Evolutionary conservation across 164 flowering plant species (phyloP).

Genomic region (Kalanchoe fedtschenkoi): DNA sequence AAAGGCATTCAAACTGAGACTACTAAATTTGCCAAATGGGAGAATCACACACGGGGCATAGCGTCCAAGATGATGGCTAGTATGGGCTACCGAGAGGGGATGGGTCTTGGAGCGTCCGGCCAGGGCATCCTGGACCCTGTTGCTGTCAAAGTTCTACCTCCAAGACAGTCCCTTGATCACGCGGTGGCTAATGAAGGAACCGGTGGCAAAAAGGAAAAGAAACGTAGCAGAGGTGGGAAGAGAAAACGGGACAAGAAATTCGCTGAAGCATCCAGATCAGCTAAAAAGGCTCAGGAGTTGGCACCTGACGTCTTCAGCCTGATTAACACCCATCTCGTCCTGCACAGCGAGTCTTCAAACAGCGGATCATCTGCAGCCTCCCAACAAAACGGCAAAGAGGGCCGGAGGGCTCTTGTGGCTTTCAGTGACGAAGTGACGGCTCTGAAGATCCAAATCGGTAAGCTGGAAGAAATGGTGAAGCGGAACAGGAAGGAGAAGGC

Average conservation of each 20-base stretch:
- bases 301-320: constrained; percentile 67
- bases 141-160: constrained; percentile 64
- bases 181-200: constrained; percentile 32
- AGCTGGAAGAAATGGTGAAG: constrained; percentile 77
- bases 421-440: constrained; percentile 71
- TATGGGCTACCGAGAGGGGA: constrained; percentile 95
- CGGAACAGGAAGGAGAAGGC: constrained; percentile 72
- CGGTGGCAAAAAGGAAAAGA: constrained; percentile 32
- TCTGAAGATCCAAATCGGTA: constrained; percentile 43
- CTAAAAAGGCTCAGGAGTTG: constrained; percentile 38
- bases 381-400: constrained; percentile 34
- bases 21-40: constrained; percentile 83
- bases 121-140: constrained; percentile 80
- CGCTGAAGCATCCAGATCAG: constrained; percentile 58
- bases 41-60: constrained; percentile 90
- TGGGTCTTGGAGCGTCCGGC: constrained; percentile 81
- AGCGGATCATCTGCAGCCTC: constrained; percentile 25
- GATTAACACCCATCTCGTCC: constrained; percentile 70
- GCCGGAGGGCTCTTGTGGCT: constrained; percentile 54
- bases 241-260: constrained; percentile 79
- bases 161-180: constrained; percentile 85
- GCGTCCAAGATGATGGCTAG: constrained; percentile 99
- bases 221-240: constrained; percentile 80
- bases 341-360: constrained; percentile 29
- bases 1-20: constrained; percentile 84